Conservation (phyloP, 169 alveolate species). For the Plasmodium falciparum region DNA sequence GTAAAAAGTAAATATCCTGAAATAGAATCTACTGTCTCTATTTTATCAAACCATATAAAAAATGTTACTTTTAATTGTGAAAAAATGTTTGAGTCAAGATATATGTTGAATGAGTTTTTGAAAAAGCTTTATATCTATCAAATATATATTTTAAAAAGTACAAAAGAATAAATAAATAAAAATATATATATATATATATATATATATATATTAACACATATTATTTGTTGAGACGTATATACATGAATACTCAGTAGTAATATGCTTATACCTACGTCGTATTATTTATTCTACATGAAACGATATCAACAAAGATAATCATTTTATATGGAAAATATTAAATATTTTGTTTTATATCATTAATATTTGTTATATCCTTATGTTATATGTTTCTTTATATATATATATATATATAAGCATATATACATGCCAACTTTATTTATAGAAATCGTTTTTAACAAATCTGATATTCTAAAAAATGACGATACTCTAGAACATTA, state of each 20-base stretch:
- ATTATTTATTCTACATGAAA: too few species aligned
- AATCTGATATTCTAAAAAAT: slow-evolving; percentile 3
- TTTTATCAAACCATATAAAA: slow-evolving; percentile 57
- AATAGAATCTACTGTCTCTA: slow-evolving; percentile 61
- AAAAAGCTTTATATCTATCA: slow-evolving; percentile 69
- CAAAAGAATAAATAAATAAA: neutral
- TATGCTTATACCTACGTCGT: too few species aligned
- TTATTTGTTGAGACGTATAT: too few species aligned
- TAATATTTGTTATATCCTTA: too few species aligned
- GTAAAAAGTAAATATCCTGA: slow-evolving; percentile 50
- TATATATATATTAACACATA: too few species aligned
- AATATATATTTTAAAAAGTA: slow-evolving; percentile 62
- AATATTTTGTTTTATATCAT: too few species aligned
- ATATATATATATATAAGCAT: neutral
- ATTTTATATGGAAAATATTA: too few species aligned
- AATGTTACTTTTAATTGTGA: slow-evolving; percentile 69
- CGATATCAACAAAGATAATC: too few species aligned
- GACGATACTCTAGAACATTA: neutral
- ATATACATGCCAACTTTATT: neutral
- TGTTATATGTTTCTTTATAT: neutral
- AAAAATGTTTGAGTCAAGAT: slow-evolving; percentile 65
- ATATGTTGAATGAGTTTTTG: slow-evolving; percentile 36
- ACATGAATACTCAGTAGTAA: too few species aligned
- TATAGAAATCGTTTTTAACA: slow-evolving; percentile 64
- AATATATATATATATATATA: neutral